Percentiles rank a stretch among this genome's conserved stretches.
These are phyloP conservation scores for Berberis thunbergii DNA, from an alignment of 164 flowering plant genomes.

Conservation along the genomic window DNA sequence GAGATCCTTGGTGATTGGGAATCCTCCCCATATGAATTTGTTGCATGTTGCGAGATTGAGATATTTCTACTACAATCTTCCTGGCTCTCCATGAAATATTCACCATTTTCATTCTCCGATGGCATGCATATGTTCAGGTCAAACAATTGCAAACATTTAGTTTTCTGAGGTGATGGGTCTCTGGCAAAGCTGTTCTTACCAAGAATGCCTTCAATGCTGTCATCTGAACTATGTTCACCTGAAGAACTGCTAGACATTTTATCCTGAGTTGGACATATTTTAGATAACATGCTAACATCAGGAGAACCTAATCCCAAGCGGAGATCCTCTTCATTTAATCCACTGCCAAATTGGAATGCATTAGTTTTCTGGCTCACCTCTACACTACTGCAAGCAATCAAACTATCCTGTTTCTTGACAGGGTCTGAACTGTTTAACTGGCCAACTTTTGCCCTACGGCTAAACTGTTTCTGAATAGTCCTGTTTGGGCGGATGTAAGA, in stretches of 20 bases:
- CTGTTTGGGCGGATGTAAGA: conserved; percentile 15
- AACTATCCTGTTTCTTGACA: conserved; percentile 26
- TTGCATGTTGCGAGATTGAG: conserved; percentile 4
- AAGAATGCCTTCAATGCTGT: conserved; percentile 13
- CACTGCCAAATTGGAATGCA: conserved; percentile 6
- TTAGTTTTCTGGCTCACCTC: conserved; percentile 13
- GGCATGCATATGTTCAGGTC: conserved; percentile 45
- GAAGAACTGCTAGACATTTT: conserved; percentile 17
- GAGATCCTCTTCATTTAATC: conserved; percentile 15
- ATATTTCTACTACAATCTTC: conserved; percentile 9
- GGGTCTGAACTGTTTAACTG: conserved; percentile 24
- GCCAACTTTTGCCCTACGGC: conserved; percentile 20
- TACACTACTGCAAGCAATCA: conserved; percentile 26
- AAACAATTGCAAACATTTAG: conserved; percentile 17
- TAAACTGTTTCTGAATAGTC: conserved; percentile 19
- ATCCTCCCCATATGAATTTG: conserved; percentile 9
- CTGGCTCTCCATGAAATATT: conserved; percentile 15
- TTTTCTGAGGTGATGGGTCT: conserved; percentile 16
- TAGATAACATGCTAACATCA: conserved; percentile 9
- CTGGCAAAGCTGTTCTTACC: conserved; percentile 8
- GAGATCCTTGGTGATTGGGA: conserved; percentile 1
- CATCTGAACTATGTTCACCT: conserved; percentile 19
- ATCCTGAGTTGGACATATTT: conserved; percentile 12
- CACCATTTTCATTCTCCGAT: conserved; percentile 27
- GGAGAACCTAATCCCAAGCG: conserved; percentile 7